Evolutionary conservation across 345 rosid species (phyloP).

Genomic region (Angophora floribunda): DNA sequence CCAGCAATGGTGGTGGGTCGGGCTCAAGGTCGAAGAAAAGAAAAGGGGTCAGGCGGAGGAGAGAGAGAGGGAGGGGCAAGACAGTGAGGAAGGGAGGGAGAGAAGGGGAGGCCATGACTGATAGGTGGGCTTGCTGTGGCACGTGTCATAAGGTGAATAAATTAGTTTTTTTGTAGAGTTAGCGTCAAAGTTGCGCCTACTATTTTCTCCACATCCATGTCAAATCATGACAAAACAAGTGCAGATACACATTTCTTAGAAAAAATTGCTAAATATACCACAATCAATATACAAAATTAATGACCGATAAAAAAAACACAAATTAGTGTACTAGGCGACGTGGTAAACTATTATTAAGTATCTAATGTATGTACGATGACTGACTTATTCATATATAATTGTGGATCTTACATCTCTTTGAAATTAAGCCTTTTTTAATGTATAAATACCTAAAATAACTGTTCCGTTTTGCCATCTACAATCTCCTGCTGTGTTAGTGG

Average conservation of each 20-base stretch:
- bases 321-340: not conserved
- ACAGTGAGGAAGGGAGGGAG: too few relatives aligned
- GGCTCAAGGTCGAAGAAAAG: too few relatives aligned
- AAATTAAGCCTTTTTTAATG: not conserved
- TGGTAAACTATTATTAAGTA: not conserved
- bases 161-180: too few relatives aligned
- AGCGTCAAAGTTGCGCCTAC: too few relatives aligned
- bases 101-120: too few relatives aligned
- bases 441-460: not conserved
- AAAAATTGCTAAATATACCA: not conserved
- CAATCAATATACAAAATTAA: not conserved
- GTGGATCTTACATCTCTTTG: not conserved
- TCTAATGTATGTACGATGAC: not conserved
- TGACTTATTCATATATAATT: not conserved
- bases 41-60: too few relatives aligned
- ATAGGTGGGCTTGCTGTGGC: too few relatives aligned
- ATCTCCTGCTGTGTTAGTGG: not conserved
- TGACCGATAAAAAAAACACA: too few relatives aligned
- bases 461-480: not conserved
- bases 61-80: too few relatives aligned
- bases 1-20: too few relatives aligned
- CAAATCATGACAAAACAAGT: not conserved
- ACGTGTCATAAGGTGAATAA: too few relatives aligned
- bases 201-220: not conserved
- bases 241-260: not conserved